Evolutionary conservation across 2,329 filamentous ascomycete genomes (phyloP), one percentile per base, ranked within the genome.

Genomic region (Phialophora expanda): DNA sequence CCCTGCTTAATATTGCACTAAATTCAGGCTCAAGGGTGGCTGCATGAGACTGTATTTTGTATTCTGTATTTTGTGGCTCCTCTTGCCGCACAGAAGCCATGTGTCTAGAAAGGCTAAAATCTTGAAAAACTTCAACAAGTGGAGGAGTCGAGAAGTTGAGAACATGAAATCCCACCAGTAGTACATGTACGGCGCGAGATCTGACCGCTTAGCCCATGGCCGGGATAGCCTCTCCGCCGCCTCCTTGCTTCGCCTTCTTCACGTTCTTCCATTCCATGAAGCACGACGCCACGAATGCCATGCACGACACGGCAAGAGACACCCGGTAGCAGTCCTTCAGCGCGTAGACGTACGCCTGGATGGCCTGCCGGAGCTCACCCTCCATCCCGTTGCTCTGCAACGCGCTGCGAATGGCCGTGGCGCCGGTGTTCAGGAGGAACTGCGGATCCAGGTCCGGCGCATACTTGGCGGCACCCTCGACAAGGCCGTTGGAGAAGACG

Each of bases 401-500:
- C 8, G 79, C 70, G 3, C 75, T 55, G 58, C 76, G 72, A 70
- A 84, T 71, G 44, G 78, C 74, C 1, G 80, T 80, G 4, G 81
- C 80, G 20, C 82, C 82, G 8, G 75, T 78, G 4, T 69, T 65
- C 22, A 82, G 71, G 14, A 83, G 73, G 3, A 73, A 38, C 6
- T 70, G 58, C 1, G 78, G 70, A 55, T 81, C 74, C 20, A 83
- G 68, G 0, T 70, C 73, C 0, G 78, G 77, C 0, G 77, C 80
- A 48, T 78, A 75, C 34, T 75, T 76, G 1, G 76, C 76, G 2
- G 91, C 78, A 32, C 84, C 80, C 1, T 80, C 75, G 54, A 86
- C 78, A 14, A 91, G 79, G 0, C 83, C 85, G 72, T 90, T 90
- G 68, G 86, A 84, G 78, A 91, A 90, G 53, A 90, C 82, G 17